phyloP scores from a whole-genome alignment of 2,329 filamentous ascomycete species.

The Reticulascus tulasneorum region DNA sequence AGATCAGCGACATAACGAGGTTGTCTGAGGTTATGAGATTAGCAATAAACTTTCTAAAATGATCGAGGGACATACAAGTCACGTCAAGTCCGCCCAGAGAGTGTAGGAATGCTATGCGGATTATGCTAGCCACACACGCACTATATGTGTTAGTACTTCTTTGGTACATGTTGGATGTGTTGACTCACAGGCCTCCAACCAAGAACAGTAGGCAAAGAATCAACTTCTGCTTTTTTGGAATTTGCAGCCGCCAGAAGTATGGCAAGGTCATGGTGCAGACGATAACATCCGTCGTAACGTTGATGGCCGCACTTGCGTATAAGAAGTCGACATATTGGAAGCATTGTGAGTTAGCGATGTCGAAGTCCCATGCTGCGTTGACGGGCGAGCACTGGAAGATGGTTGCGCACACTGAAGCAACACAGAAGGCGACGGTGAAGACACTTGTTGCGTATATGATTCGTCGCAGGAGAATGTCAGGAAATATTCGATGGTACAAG shows the following conservation, averaged over 20 bases:
- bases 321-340: conserved; percentile 22
- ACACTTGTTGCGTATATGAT: neutral
- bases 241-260: conserved; percentile 22
- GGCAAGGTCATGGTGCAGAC: conserved; percentile 24
- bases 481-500: conserved; percentile 3
- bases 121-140: conserved; percentile 20
- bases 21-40: conserved; percentile 15
- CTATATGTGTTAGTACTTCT: conserved; percentile 10
- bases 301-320: conserved; percentile 23
- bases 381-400: conserved; percentile 9
- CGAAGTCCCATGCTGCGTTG: conserved; percentile 22
- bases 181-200: conserved; percentile 23
- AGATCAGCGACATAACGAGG: conserved; percentile 23
- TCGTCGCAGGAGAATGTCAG: neutral
- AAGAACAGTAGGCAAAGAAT: conserved; percentile 23
- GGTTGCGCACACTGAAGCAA: conserved; percentile 5
- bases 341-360: conserved; percentile 16
- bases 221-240: conserved; percentile 20
- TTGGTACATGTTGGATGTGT: neutral
- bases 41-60: neutral
- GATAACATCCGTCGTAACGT: conserved; percentile 22
- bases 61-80: conserved; percentile 19
- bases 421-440: neutral
- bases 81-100: conserved; percentile 20
- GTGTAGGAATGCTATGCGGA: conserved; percentile 20